Conservation (phyloP, 73 alveolate species). For the Paramecium pentaurelia region DNA sequence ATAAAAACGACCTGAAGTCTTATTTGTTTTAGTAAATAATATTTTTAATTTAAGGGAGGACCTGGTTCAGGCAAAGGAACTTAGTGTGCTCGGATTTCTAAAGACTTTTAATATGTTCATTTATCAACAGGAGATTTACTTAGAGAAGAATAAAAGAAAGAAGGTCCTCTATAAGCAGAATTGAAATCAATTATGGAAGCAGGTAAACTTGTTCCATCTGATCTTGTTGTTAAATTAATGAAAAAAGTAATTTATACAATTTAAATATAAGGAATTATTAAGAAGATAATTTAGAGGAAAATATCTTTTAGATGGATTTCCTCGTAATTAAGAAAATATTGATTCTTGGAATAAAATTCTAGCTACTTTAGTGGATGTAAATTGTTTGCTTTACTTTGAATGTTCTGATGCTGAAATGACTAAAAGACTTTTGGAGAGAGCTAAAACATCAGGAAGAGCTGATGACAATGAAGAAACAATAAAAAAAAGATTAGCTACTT, state of each 20-base stretch:
- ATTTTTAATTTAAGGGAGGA: constrained; percentile 59
- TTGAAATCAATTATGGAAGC: constrained; percentile 64
- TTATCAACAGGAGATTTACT: constrained; percentile 85
- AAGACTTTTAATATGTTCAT: constrained; percentile 72
- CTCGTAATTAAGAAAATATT: constrained; percentile 80
- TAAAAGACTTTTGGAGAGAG: constrained; percentile 89
- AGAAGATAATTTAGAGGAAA: background rate
- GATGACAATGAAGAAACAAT: constrained; percentile 98
- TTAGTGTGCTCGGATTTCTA: constrained; percentile 79
- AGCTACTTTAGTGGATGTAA: constrained; percentile 63
- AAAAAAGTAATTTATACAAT: background rate
- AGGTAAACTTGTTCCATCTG: constrained; percentile 80
- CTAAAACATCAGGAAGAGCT: constrained; percentile 93
- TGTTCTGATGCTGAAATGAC: constrained; percentile 90
- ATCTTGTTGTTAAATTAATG: constrained; percentile 25
- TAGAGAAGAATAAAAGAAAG: constrained; percentile 71
- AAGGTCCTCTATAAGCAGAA: constrained; percentile 59
- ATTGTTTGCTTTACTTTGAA: constrained; percentile 81
- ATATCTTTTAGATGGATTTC: constrained; percentile 79
- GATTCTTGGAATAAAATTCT: constrained; percentile 75
- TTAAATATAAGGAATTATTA: background rate
- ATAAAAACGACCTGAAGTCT: constrained; percentile 49
- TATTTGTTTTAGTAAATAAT: constrained; percentile 43
- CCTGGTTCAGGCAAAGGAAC: constrained; percentile 98
- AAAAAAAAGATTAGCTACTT: constrained; percentile 90